Base-by-base conservation (phyloP, 805 yeast genomes). In the Tetrapisispora phaffii region DNA sequence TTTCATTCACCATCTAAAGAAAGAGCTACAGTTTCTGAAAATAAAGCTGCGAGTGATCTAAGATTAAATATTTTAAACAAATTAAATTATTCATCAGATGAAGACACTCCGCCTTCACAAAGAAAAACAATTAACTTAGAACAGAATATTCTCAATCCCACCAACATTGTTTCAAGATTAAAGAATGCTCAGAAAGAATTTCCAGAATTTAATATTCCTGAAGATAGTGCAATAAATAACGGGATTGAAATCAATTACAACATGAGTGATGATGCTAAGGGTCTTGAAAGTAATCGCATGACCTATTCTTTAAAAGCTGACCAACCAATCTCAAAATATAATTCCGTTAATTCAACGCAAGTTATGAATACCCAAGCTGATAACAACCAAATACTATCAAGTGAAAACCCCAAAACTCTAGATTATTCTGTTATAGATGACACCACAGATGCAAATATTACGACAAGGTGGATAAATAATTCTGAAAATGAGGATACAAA, bases 91-190 rank as follows among this genome's bases (percentile, higher is more conserved):
- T 45, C 49, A 10, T 41, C 44, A 21, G 45, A 44, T 4, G 41
- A 38, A 20, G 51, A 48, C 34, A 48, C 51, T 3, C 51, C 51
- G 1, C 47, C 45, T 17, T 48, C 51, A 6, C 44, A 48, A 23
- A 36, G 51, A 24, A 38, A 45, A 17, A 20, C 24, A 15, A 20
- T 23, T n/a, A 34, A 26, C 3, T 7, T 33, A 13, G 24, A 19
- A 3, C 16, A 34, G 7, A 26, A 20, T 21, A 20, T 21, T 7
- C 16, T 34, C 3, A 42, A 17, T 16, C 41, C 45, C 2, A 76
- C 80, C 54, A 68, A 77, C 16, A 80, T 82, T 20, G 69, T 84
- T 4, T 67, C 73, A 26, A 41, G 39, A 21, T 33, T 59, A 61
- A 28, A 20, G 17, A 5, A 21, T 3, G 68, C 34, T 54, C 77